Base-by-base conservation (phyloP, 371 early-diverging fungal genomes). In the Apophysomyces sp. region DNA sequence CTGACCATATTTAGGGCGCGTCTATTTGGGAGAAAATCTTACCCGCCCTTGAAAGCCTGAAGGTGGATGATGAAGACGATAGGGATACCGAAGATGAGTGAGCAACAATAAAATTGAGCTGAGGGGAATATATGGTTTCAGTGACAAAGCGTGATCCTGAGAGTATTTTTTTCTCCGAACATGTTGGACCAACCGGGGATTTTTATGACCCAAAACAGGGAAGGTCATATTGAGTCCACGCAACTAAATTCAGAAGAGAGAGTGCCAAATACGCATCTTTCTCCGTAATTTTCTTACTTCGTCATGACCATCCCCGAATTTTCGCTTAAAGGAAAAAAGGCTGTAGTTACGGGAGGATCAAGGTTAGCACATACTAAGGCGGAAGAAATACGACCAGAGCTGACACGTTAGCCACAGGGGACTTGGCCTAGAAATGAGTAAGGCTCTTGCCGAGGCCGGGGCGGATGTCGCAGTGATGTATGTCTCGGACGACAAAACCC, bases 401-500 rank as follows among this genome's bases (percentile, higher is more conserved):
- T 18, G 32, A 9, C 32, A 12, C 28, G 12, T 58, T 37, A 58
- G 13, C 39, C 34, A 31, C 44, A 74, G 79, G 57, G 79, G 79
- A 27, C 63, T 80, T 36, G 81, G 81, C 15, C 63, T 77, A 40
- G 76, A 77, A 58, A 71, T 80, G 68, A 68, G 72, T 55, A 75
- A 69, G 51, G 81, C 72, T 29, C 69, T 80, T 27, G 81, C 81
- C 26, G 72, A 73, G 49, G 74, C 77, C 26, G 81, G 81, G 36
- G 81, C 81, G 12, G 61, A 75, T 27, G 81, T 80, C 39, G 81
- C 81, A 5, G 57, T 80, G 28, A 80, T 76, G 73, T 80, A 77
- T 39, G 77, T 80, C 24, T 77, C 77, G 2, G 75, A 65, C 49
- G 77, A 77, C 2, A 66, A 67, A 37, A 74, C 81, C 0, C 69